Evolutionary conservation across 257 asterid species (phyloP).

Genomic region (Forsythia suspensa): DNA sequence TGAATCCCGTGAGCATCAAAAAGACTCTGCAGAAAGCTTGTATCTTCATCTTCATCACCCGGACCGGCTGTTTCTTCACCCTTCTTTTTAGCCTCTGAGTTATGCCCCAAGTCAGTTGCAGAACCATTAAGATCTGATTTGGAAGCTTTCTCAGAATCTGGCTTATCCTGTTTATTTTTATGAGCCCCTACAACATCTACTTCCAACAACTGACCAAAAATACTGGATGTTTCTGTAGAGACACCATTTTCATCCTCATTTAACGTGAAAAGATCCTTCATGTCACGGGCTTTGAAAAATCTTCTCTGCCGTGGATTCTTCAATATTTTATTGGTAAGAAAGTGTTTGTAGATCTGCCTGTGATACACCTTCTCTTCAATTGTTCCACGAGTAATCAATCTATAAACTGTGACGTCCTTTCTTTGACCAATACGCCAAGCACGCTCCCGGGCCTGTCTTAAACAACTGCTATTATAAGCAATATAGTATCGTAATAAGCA

Average conservation of each 20-base stretch:
- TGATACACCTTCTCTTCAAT: conserved; percentile 99
- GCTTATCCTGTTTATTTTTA: conserved; percentile 37
- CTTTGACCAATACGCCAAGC: conserved; percentile 99
- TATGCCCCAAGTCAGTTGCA: conserved; percentile 29
- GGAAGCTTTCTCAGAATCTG: conserved; percentile 20
- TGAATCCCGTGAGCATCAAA: conserved; percentile 90
- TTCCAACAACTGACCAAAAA: conserved; percentile 74
- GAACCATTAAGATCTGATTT: conserved; percentile 29
- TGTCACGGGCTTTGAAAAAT: conserved; percentile 92
- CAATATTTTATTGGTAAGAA: conserved; percentile 90
- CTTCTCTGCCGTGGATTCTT: conserved; percentile 97
- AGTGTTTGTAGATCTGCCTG: conserved; percentile 95
- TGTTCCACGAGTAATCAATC: conserved; percentile 96
- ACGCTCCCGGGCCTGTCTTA: conserved; percentile 92
- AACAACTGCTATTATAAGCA: conserved; percentile 21
- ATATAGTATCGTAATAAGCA: conserved; percentile 18
- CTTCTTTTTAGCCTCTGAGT: conserved; percentile 28
- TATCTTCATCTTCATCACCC: conserved; percentile 65
- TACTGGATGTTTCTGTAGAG: conserved; percentile 85
- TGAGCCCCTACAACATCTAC: conserved; percentile 63
- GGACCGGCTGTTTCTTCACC: conserved; percentile 35
- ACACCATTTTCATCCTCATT: conserved; percentile 72
- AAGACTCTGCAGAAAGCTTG: conserved; percentile 69
- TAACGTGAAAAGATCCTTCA: conserved; percentile 92
- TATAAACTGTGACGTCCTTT: conserved; percentile 82